phyloP scores from a whole-genome alignment of 169 alveolate species.

The Plasmodium sp. region DNA sequence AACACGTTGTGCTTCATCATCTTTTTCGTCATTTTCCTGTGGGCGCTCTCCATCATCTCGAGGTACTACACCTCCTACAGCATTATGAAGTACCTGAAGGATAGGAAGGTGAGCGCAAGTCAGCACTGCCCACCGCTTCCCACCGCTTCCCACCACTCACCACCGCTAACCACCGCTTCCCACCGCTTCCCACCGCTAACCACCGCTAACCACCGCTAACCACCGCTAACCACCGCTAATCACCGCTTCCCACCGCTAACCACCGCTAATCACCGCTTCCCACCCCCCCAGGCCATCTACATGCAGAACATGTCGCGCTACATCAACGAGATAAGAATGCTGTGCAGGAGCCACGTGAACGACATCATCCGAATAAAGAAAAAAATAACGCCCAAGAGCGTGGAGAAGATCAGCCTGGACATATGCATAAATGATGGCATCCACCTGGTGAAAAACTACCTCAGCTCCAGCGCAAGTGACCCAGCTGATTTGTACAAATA shows the following conservation, averaged over 20 bases:
- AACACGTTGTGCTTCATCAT: slow-evolving; percentile 37
- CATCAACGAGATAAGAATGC: slow-evolving; percentile 27
- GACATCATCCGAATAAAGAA: slow-evolving; percentile 49
- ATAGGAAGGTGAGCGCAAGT: slow-evolving; percentile 51
- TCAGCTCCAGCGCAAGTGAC: slow-evolving; percentile 33
- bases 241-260: background rate
- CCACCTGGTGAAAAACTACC: slow-evolving; percentile 22
- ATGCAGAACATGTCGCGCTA: slow-evolving; percentile 38
- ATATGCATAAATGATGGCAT: slow-evolving; percentile 29
- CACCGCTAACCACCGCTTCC: too few species aligned
- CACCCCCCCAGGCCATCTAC: slow-evolving; percentile 17
- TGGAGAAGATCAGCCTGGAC: slow-evolving; percentile 14
- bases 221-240: background rate
- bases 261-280: background rate
- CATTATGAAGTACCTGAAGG: slow-evolving; percentile 26
- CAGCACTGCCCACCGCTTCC: too few species aligned
- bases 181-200: too few species aligned
- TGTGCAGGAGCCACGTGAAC: slow-evolving; percentile 58
- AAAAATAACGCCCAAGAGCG: slow-evolving; percentile 33
- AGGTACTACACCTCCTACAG: slow-evolving; percentile 20
- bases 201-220: background rate
- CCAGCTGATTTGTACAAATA: slow-evolving; percentile 5
- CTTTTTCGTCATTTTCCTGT: slow-evolving; percentile 18
- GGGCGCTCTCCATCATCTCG: slow-evolving; percentile 10
- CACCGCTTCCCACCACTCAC: too few species aligned